These are phyloP conservation scores for Fusarium neocosmosporiellum DNA, from an alignment of 2,329 filamentous ascomycete genomes.

Conservation along the genomic window DNA sequence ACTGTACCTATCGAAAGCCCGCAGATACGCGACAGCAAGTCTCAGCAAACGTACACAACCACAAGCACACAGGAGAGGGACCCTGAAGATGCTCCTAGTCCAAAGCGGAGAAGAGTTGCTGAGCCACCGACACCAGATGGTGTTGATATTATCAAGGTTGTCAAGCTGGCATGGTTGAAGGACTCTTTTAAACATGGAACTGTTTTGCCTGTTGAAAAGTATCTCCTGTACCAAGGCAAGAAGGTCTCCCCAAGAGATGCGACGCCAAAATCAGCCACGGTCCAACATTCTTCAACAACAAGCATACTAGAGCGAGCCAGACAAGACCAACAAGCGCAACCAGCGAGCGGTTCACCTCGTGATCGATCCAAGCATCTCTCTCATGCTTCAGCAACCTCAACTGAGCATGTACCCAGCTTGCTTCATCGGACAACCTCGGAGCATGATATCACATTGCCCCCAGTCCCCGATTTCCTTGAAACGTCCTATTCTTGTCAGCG, in stretches of 20 bases:
- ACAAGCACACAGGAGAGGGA: background rate
- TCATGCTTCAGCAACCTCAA: slow-evolving; percentile 4
- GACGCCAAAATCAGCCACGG: background rate
- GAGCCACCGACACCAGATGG: background rate
- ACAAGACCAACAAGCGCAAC: slow-evolving; percentile 20
- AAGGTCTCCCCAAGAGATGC: slow-evolving; percentile 38
- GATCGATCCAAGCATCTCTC: slow-evolving; percentile 13
- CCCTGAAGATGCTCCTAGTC: slow-evolving; percentile 4
- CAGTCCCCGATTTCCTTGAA: slow-evolving; percentile 74
- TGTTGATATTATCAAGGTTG: slow-evolving; percentile 59
- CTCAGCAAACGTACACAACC: background rate
- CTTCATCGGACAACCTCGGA: slow-evolving; percentile 81
- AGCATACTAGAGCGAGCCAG: slow-evolving; percentile 38
- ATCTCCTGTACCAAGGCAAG: slow-evolving; percentile 65
- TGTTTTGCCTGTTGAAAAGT: slow-evolving; percentile 61
- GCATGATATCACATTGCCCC: slow-evolving; percentile 73
- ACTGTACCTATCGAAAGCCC: slow-evolving; percentile 56
- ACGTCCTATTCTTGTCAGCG: slow-evolving; percentile 82
- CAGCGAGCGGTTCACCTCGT: slow-evolving; percentile 15
- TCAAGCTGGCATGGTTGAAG: slow-evolving; percentile 69
- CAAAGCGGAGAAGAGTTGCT: slow-evolving; percentile 36
- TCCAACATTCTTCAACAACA: slow-evolving; percentile 15
- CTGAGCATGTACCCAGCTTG: slow-evolving; percentile 54
- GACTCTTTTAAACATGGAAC: slow-evolving; percentile 60
- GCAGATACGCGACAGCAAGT: background rate